These are phyloP conservation scores for Boletus vinaceobasis DNA, from an alignment of 768 basidiomycete species.

Conservation along the genomic window DNA sequence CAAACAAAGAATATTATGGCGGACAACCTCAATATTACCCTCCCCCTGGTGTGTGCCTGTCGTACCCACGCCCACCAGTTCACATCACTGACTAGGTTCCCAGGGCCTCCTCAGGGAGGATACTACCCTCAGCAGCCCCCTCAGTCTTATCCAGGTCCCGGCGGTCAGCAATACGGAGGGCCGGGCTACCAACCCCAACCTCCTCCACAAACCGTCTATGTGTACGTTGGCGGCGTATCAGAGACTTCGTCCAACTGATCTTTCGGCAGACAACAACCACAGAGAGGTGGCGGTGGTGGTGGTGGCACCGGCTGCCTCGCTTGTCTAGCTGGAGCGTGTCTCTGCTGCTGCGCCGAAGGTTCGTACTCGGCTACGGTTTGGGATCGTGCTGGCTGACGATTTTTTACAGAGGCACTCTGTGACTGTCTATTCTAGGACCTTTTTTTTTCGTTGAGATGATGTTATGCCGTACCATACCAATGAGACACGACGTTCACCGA, in stretches of 20 bases:
- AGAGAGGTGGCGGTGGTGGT: constrained; percentile 35
- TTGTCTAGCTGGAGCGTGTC: constrained; percentile 45
- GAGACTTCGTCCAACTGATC: not conserved
- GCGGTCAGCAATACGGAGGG: constrained; percentile 31
- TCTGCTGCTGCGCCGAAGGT: constrained; percentile 55
- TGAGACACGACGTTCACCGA: constrained; percentile 7
- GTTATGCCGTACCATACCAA: constrained; percentile 16
- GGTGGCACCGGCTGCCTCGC: constrained; percentile 35
- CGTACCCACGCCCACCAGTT: not conserved
- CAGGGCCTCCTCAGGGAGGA: constrained; percentile 55
- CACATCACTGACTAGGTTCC: constrained; percentile 38
- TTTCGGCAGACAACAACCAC: constrained; percentile 39
- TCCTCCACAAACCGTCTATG: constrained; percentile 79
- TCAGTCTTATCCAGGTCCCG: constrained; percentile 60
- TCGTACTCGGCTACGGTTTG: constrained; percentile 21
- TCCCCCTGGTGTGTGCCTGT: constrained; percentile 42
- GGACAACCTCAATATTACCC: constrained; percentile 54
- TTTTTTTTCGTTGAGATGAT: constrained; percentile 1
- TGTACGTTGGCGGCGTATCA: constrained; percentile 45
- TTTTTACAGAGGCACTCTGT: constrained; percentile 56
- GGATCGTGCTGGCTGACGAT: constrained; percentile 24
- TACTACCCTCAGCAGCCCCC: constrained; percentile 76
- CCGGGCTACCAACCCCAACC: constrained; percentile 53
- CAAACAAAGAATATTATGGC: constrained; percentile 72
- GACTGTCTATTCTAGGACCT: constrained; percentile 57